Conservation (phyloP, 1,284 basidiomycete genomes). For the Pterulicium gracile region DNA sequence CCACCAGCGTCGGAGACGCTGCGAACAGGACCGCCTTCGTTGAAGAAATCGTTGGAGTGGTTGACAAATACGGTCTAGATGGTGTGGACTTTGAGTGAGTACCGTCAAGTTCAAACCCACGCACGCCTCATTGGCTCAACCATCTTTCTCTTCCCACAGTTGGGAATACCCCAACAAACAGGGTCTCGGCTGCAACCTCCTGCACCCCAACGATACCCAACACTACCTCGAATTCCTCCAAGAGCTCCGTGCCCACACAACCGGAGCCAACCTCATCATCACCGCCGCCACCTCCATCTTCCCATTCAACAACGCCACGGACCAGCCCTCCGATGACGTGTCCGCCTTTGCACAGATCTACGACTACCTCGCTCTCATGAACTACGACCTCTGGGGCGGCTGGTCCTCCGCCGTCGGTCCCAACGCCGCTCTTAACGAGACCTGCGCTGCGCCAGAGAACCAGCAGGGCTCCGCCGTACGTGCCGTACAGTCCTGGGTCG, state of each 20-base stretch:
- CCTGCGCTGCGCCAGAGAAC: slow-evolving; percentile 40
- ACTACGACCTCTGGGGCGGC: slow-evolving; percentile 51
- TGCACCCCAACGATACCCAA: slow-evolving; percentile 39
- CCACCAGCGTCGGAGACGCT: slow-evolving; percentile 37
- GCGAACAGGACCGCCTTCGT: slow-evolving; percentile 45
- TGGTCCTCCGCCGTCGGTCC: slow-evolving; percentile 39
- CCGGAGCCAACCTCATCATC: slow-evolving; percentile 43
- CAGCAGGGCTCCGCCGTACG: slow-evolving; percentile 57
- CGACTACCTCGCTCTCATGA: slow-evolving; percentile 63
- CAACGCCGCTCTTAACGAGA: slow-evolving; percentile 65
- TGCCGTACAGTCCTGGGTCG: slow-evolving; percentile 52
- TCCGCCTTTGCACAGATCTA: slow-evolving; percentile 46
- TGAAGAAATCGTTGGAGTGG: slow-evolving; percentile 40
- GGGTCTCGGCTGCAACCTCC: slow-evolving; percentile 45
- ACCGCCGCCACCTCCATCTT: slow-evolving; percentile 51
- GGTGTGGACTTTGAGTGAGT: slow-evolving; percentile 57
- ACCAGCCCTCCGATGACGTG: slow-evolving; percentile 42
- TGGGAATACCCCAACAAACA: slow-evolving; percentile 59
- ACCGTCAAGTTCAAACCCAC: background rate
- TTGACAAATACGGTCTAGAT: slow-evolving; percentile 44
- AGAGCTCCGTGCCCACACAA: slow-evolving; percentile 41
- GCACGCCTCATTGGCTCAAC: background rate
- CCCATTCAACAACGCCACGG: slow-evolving; percentile 44
- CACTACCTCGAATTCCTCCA: slow-evolving; percentile 56
- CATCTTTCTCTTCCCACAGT: slow-evolving; percentile 21